Evolutionary conservation across 2,329 filamentous ascomycete species (phyloP), one percentile per base, ranked within the genome.

Genomic region (Cladophialophora bantiana): DNA sequence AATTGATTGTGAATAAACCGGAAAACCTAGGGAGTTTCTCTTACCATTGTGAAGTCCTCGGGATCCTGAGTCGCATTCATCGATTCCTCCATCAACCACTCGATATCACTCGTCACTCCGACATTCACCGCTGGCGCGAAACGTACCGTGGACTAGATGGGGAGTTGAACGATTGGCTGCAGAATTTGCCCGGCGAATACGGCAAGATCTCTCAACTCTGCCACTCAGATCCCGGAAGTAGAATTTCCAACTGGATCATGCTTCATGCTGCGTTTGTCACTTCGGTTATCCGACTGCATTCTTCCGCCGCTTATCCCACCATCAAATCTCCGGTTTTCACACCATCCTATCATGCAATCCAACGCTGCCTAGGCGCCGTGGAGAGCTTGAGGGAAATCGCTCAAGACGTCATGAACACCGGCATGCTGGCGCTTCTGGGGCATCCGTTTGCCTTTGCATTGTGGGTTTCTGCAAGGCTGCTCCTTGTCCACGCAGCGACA

Each of bases 21-120:
- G 91, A 96, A 74, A 94, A 96, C 71, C 81, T 97, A 0, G 94
- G 94, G 0, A 89, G 91, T 0, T 96, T 97, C 77, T 91, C 91
- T 9, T 94, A 95, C 75, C 96, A 97, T 75, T 89, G 97, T 67
- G 94, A 97, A 76, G 90, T 97, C n/a, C 82, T 97, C 3, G 92
- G 92, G 0, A 94, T 96, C 59, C 81, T 97, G 1, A 94, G 92
- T 61, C 89, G 91, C 71, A 93, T 97, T 62, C 94, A 97, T 80
- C 87, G 90, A 60, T 97, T 97, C 72, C 80, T 97, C 62, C 96
- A 96, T 76, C 89, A 90, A 72, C 93, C 94, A 0, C 92, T 97
- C 35, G 92, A 97, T 74, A 97, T 97, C 67, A 90, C 90, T 55
- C 90, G 91, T 5, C 81, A 93, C 4, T 88, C 89, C 7, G 94